A percentile compares a stretch with the other conserved stretches of the same genome.
These are phyloP conservation scores for Termitomyces heimii DNA, from an alignment of 768 basidiomycete species.

Conservation along the genomic window DNA sequence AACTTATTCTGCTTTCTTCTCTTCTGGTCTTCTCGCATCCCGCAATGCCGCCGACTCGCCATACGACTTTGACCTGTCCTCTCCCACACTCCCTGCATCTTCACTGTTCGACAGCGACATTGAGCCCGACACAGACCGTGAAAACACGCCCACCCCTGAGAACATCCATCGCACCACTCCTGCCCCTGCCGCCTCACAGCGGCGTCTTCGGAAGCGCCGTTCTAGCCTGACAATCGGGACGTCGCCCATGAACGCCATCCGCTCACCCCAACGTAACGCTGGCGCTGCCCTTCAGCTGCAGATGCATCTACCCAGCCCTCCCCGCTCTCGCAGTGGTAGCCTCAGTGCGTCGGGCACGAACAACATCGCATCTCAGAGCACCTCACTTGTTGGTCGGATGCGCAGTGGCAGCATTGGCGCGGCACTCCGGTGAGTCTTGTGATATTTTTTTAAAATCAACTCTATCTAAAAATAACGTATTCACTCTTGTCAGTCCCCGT, in stretches of 20 bases:
- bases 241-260: constrained; percentile 53
- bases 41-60: constrained; percentile 12
- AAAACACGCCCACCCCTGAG: constrained; percentile 18
- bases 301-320: constrained; percentile 32
- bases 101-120: constrained; percentile 28
- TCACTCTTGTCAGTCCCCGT: constrained; percentile 27
- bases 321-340: constrained; percentile 43
- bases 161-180: constrained; percentile 2
- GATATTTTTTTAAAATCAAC: constrained; percentile 3
- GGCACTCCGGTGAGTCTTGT: constrained; percentile 19
- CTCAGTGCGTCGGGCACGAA: constrained; percentile 17
- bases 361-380: constrained; percentile 23
- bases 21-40: constrained; percentile 61
- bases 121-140: constrained; percentile 21
- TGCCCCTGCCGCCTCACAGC: constrained; percentile 12
- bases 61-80: constrained; percentile 11
- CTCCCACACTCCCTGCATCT: constrained; percentile 18
- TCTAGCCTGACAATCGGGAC: constrained; percentile 53
- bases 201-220: constrained; percentile 53
- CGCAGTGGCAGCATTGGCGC: constrained; percentile 49
- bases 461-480: constrained; percentile 2
- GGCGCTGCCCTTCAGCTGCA: constrained; percentile 46
- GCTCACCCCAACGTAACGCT: constrained; percentile 48
- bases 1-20: constrained; percentile 64
- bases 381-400: constrained; percentile 44